Percentiles rank a stretch among this genome's conserved stretches.
These are phyloP conservation scores for Torulaspora globosa DNA, from an alignment of 1,139 yeast species.

Conservation along the genomic window DNA sequence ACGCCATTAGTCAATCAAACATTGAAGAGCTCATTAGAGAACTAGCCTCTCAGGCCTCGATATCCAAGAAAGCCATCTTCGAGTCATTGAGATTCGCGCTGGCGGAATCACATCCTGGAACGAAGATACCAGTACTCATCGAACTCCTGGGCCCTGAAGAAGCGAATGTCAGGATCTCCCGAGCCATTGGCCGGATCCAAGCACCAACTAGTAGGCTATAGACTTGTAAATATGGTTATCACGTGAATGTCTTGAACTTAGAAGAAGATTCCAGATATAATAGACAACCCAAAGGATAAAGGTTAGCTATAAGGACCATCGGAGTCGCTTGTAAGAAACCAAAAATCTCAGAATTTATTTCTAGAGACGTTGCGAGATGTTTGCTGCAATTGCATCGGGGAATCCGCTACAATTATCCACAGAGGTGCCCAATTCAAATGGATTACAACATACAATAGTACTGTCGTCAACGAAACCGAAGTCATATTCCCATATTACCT, in stretches of 20 bases:
- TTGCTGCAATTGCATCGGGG: constrained; percentile 40
- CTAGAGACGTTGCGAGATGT: constrained; percentile 23
- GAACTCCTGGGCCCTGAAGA: constrained; percentile 53
- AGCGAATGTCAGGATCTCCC: constrained; percentile 39
- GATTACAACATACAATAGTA: constrained; percentile 37
- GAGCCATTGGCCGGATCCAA: constrained; percentile 25
- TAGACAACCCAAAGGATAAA: background rate
- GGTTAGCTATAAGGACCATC: background rate
- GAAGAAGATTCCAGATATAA: constrained; percentile 11
- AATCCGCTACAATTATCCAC: constrained; percentile 37
- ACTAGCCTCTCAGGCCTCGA: constrained; percentile 12
- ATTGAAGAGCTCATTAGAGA: constrained; percentile 31
- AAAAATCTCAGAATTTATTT: background rate
- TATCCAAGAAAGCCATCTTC: constrained; percentile 50
- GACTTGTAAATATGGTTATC: background rate
- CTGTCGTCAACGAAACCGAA: constrained; percentile 37
- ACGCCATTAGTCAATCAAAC: constrained; percentile 13
- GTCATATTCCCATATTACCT: constrained; percentile 58
- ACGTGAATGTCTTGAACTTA: constrained; percentile 6
- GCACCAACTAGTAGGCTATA: background rate
- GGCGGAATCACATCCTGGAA: constrained; percentile 71
- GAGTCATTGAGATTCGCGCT: constrained; percentile 64
- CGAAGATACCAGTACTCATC: constrained; percentile 58
- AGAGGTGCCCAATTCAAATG: constrained; percentile 38
- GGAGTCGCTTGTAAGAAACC: background rate